phyloP scores from a whole-genome alignment of 805 yeast species.

The Sugiyamaella mastotermitis region DNA sequence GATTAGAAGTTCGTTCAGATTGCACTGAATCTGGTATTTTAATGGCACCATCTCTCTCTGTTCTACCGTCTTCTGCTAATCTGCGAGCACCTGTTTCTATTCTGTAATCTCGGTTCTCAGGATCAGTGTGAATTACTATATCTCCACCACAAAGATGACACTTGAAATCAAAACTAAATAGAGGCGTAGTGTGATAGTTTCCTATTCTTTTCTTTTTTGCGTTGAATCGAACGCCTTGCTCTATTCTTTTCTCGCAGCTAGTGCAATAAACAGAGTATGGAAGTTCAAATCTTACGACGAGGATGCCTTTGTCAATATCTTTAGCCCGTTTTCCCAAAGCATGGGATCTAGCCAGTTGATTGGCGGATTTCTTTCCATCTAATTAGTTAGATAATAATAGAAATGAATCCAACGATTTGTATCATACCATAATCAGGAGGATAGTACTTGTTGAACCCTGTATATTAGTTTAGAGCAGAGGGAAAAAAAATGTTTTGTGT shows the following conservation, averaged over 20 bases:
- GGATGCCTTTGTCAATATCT: conserved; percentile 22
- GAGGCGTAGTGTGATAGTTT: conserved; percentile 25
- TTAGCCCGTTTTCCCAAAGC: conserved; percentile 24
- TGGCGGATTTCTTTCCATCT: conserved; percentile 27
- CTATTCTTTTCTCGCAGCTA: conserved; percentile 23
- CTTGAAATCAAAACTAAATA: conserved; percentile 26
- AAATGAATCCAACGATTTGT: background rate
- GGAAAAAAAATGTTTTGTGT: too few species aligned
- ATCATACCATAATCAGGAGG: conserved; percentile 31
- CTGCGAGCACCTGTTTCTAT: conserved; percentile 21
- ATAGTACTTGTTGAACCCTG: conserved; percentile 28
- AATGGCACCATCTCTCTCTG: background rate
- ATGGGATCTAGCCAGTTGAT: conserved; percentile 27
- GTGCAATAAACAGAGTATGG: conserved; percentile 27
- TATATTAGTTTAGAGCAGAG: too few species aligned
- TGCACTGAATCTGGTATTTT: conserved; percentile 3
- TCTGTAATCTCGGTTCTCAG: conserved; percentile 25
- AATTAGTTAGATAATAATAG: background rate
- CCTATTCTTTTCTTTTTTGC: conserved; percentile 29
- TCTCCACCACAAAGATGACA: conserved; percentile 24
- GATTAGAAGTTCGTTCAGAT: too few species aligned
- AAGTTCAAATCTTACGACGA: conserved; percentile 28
- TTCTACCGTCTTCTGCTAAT: conserved; percentile 8
- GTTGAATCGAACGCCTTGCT: conserved; percentile 28
- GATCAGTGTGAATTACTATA: conserved; percentile 29